A percentile compares a stretch with the other conserved stretches of the same genome.
These are phyloP conservation scores for Trichoderma orchidacearum DNA, from an alignment of 495 filamentous ascomycete genomes.

Conservation along the genomic window DNA sequence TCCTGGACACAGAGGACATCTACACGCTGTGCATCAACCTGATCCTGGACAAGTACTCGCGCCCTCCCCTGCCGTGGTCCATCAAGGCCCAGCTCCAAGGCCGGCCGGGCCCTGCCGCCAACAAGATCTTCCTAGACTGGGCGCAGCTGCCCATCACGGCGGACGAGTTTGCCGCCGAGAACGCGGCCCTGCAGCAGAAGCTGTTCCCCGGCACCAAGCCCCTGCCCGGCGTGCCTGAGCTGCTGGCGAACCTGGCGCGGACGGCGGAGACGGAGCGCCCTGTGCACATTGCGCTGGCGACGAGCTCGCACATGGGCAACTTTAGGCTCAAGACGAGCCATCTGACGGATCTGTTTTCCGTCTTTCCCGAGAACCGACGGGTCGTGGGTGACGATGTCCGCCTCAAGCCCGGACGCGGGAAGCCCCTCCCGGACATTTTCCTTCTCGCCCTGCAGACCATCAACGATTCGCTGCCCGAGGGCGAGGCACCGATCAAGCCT, in stretches of 20 bases:
- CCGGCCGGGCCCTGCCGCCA: constrained; percentile 60
- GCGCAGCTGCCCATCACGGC: constrained; percentile 67
- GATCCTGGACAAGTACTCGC: constrained; percentile 60
- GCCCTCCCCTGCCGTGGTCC: constrained; percentile 68
- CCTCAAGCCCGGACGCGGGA: constrained; percentile 68
- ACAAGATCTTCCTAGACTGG: constrained; percentile 48
- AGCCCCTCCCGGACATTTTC: constrained; percentile 93
- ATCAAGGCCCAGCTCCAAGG: constrained; percentile 94
- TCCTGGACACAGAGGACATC: constrained; percentile 86
- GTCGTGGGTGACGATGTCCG: constrained; percentile 81
- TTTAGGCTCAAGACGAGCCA: constrained; percentile 72
- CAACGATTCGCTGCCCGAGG: constrained; percentile 53
- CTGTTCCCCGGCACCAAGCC: constrained; percentile 62
- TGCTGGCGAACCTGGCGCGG: constrained; percentile 44
- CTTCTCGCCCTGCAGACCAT: constrained; percentile 73
- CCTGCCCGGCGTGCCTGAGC: constrained; percentile 61
- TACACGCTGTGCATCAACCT: constrained; percentile 77
- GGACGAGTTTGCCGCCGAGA: constrained; percentile 47
- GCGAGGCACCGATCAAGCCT: constrained; percentile 55
- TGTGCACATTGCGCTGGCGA: constrained; percentile 78
- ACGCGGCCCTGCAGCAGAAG: constrained; percentile 45
- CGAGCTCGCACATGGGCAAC: constrained; percentile 55
- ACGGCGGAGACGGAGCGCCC: constrained; percentile 17
- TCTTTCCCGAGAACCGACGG: constrained; percentile 52
- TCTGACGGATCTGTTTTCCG: constrained; percentile 54